A percentile compares a stretch with the other conserved stretches of the same genome.
Conservation (phyloP, 2,329 filamentous ascomycete species). For the Calycina marina region DNA sequence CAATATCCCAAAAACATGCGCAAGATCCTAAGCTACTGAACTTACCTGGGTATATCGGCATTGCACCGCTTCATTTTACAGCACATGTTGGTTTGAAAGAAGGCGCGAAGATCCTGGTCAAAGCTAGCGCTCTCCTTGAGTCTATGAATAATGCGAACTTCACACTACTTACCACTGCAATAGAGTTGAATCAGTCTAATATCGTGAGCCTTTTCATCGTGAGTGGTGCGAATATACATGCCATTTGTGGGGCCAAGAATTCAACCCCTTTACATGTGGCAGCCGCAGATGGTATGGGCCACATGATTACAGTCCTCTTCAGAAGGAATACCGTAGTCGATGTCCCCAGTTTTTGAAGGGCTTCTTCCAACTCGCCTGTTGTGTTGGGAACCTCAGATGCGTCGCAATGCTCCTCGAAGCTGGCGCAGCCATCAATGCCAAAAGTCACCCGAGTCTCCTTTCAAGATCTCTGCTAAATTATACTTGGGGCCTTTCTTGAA, state of each 20-base stretch:
- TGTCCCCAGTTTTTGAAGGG: not conserved
- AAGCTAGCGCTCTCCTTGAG: not conserved
- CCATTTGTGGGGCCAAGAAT: not conserved
- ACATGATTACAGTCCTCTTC: not conserved
- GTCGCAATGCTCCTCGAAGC: conserved; percentile 2
- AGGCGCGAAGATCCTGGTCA: not conserved
- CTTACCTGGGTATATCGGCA: not conserved
- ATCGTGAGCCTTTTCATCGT: not conserved
- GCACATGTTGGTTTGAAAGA: not conserved
- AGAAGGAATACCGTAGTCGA: not conserved
- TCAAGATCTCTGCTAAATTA: conserved; percentile 2
- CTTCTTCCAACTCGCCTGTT: not conserved
- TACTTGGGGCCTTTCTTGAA: conserved; percentile 3
- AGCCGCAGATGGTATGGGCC: not conserved
- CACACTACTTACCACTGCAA: not conserved
- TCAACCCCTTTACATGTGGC: not conserved
- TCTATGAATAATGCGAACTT: not conserved
- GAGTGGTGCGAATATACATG: not conserved
- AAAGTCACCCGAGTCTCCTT: no score
- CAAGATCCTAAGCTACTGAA: not conserved
- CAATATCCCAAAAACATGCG: not conserved
- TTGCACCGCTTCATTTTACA: not conserved
- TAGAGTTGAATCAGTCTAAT: not conserved
- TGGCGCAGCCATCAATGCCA: conserved; percentile 1
- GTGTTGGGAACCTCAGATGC: not conserved